phyloP scores from a whole-genome alignment of 106 monocot genomes.

The Dioscorea alata region DNA sequence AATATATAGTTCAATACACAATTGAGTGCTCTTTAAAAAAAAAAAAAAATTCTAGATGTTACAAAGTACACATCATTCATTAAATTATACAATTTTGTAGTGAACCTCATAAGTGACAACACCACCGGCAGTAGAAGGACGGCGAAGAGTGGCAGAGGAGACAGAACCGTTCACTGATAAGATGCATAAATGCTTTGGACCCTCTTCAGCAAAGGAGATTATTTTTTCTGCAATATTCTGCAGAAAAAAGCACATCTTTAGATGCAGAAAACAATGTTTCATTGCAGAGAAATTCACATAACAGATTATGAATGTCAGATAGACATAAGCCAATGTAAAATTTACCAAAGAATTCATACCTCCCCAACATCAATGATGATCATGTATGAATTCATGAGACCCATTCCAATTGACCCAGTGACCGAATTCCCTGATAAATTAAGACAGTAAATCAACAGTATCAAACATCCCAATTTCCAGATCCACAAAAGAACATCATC shows the following conservation, averaged over 20 bases:
- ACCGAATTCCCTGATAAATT: conserved; percentile 54
- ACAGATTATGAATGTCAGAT: too few species aligned
- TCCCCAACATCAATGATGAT: conserved; percentile 65
- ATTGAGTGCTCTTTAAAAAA: neutral
- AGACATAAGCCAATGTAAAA: too few species aligned
- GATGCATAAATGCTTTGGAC: conserved; percentile 59
- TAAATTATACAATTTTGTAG: neutral
- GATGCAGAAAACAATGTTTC: neutral
- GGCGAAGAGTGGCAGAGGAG: conserved; percentile 49
- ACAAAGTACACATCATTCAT: too few species aligned
- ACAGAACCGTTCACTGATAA: conserved; percentile 66
- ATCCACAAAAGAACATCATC: too few species aligned
- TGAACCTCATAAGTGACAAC: conserved; percentile 59
- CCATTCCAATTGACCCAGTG: conserved; percentile 64
- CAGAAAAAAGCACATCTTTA: neutral
- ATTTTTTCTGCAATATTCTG: conserved; percentile 66
- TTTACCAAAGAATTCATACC: conserved; percentile 26
- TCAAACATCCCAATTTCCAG: too few species aligned
- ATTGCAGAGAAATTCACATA: neutral
- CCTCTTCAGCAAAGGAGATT: conserved; percentile 66
- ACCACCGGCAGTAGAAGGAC: conserved; percentile 37
- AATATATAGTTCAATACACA: neutral
- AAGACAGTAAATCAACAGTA: too few species aligned
- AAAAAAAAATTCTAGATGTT: neutral
- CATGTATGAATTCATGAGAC: conserved; percentile 68